Base-by-base conservation (phyloP, 139 green algal genomes). In the Closterium sp. region DNA sequence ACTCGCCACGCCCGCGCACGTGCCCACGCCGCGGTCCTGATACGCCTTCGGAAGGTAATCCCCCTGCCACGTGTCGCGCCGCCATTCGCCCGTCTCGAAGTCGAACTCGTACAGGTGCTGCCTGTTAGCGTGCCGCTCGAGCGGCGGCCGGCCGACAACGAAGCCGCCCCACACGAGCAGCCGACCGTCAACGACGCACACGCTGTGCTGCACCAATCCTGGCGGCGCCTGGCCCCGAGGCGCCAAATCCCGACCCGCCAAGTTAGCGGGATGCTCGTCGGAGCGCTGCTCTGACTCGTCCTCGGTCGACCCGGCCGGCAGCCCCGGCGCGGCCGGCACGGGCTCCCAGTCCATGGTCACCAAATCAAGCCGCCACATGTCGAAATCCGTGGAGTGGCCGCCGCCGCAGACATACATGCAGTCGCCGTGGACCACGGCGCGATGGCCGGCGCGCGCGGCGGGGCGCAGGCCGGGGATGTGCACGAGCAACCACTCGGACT, bases 101-200 rank as follows among this genome's bases (percentile, higher is more conserved):
- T 87, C 28, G 85, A 87, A 31, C 85, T 32, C 28, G 28, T 31
- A 87, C 28, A 32, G 28, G n/a, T 31, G 28, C 85, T 31, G n/a
- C 85, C 85, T 9, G 85, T 87, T 87, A 21, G 85, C 85, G 85
- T 87, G n/a, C 85, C 85, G 85, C 4, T 87, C 85, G 85, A 87
- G 85, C 7, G 85, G 85, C 28, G 85, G 85, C 9, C n/a, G 85
- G n/a, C 28, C 28, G 28, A 31, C 28, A 24, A 31, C 28, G 28
- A 87, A 87, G 28, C 85, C 85, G 28, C 85, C 85, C 85, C 85
- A 87, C 85, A 87, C 28, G 85, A 87, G 85, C 28, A 87, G 85
- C 85, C 28, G 28, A 1, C 85, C 85, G 85, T 87, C n/a, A 21
- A 87, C 85, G 2, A 87, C 85, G 85, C 85, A 31, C 85, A 21